A percentile compares a stretch with the other conserved stretches of the same genome.
Evolutionary conservation across 768 basidiomycete genomes (phyloP).

Genomic region (Clathrus columnatus): DNA sequence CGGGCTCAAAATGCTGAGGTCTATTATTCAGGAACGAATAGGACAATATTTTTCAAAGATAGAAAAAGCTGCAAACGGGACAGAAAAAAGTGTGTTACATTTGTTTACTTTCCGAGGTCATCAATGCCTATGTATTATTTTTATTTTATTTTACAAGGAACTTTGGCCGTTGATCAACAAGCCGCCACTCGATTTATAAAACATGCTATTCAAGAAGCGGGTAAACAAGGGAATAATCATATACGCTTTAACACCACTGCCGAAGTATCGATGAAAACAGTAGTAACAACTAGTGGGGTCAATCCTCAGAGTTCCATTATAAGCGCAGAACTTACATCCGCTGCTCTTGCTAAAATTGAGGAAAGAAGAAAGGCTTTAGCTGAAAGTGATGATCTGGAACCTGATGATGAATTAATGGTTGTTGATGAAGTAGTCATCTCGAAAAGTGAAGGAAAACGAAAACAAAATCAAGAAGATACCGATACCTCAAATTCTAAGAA

Average conservation of each 20-base stretch:
- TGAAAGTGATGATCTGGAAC: background rate
- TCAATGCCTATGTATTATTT: background rate
- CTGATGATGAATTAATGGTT: conserved; percentile 1
- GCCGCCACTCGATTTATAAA: conserved; percentile 81
- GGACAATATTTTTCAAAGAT: conserved; percentile 80
- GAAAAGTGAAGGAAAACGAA: conserved; percentile 37
- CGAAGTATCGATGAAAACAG: conserved; percentile 15
- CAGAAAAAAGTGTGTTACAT: conserved; percentile 41
- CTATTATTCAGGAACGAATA: conserved; percentile 50
- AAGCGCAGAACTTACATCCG: conserved; percentile 8
- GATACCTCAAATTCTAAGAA: conserved; percentile 33
- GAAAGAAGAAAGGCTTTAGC: conserved; percentile 66
- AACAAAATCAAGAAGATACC: conserved; percentile 27
- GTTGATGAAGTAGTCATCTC: background rate
- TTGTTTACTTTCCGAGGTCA: too few species aligned
- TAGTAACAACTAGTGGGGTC: conserved; percentile 14
- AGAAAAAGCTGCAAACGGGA: conserved; percentile 61
- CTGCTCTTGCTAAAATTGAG: conserved; percentile 28
- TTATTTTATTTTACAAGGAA: conserved; percentile 23
- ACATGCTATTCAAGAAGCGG: conserved; percentile 44
- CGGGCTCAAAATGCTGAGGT: background rate
- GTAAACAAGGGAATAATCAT: background rate
- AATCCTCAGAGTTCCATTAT: conserved; percentile 12
- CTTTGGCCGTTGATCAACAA: conserved; percentile 56
- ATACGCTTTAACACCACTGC: conserved; percentile 10